Evolutionary conservation across 305 asterid genomes (phyloP), one percentile per base, ranked within the genome.

Genomic region (Fraxinus nigra): DNA sequence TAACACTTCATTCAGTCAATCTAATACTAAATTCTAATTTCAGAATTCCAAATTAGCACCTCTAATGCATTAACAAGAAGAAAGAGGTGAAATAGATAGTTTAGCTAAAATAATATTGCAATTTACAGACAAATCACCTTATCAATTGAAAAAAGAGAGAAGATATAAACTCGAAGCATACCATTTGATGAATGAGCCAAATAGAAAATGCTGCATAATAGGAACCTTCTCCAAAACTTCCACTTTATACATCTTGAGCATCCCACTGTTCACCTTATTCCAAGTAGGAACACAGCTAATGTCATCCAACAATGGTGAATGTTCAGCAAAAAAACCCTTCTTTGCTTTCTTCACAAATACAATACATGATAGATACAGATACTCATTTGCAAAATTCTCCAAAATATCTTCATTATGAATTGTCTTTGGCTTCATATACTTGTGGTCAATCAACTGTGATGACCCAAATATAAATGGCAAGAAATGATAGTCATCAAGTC

Each of bases 261-360:
- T 88, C 84, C 98, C 98, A 80, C 96, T 92, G 81, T 93, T 92
- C 26, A 94, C 97, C 89, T 94, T 94, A 59, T 85, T 93, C 97
- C 97, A 94, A 85, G 81, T 92, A 43, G 98, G 94, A 80, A 94
- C 97, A 16, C 95, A 97, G 82, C 96, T 94, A 46, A 94, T 94
- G 89, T 93, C 98, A 82, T 94, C 97, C 92, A 94, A 86, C 97
- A 93, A 91, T 33, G 98, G 97, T 10, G 97, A 94, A 89, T 94
- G 98, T 89, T 94, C 98, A 22, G 97, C 95, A 88, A 94, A 92
- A 84, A 88, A 72, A 7, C 98, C 98, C 89, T 90, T 94, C 88
- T 94, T 94, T 86, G 93, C 94, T 94, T 93, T 93, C 92, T 91
- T 91, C 84, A 93, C 89, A 38, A 92, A 94, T 30, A 79, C 85